Conservation (phyloP, 2,329 filamentous ascomycete genomes). For the Zasmidium cellare region DNA sequence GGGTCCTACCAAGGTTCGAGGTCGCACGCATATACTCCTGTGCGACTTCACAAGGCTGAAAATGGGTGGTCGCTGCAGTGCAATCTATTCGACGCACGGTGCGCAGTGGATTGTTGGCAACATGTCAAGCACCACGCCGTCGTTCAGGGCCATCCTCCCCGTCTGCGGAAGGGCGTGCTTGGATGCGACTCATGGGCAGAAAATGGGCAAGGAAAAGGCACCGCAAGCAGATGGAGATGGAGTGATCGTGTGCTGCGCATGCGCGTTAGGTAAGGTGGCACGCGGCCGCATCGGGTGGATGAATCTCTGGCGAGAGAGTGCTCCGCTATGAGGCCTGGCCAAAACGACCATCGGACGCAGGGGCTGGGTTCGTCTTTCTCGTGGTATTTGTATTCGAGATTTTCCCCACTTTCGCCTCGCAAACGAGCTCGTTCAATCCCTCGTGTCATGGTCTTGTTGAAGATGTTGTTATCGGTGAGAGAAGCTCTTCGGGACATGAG, state of each 20-base stretch:
- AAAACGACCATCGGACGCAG: not conserved
- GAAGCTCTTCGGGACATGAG: not conserved
- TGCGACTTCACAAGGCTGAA: not conserved
- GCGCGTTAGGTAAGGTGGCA: not conserved
- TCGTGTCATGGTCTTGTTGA: not conserved
- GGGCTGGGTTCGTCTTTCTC: not conserved
- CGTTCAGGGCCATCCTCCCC: not conserved
- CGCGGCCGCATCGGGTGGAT: not conserved
- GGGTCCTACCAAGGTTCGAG: not conserved
- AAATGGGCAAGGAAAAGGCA: not conserved
- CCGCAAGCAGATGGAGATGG: too few species aligned
- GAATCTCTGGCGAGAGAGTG: not conserved
- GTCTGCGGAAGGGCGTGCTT: not conserved
- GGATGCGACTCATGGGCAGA: conserved; percentile 1
- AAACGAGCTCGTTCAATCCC: not conserved
- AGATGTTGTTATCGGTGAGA: not conserved
- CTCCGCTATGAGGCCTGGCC: not conserved
- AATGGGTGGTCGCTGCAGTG: not conserved
- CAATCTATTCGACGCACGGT: not conserved
- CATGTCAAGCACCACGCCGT: not conserved
- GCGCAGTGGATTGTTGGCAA: not conserved
- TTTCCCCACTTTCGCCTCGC: not conserved
- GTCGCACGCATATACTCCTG: not conserved
- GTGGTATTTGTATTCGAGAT: not conserved
- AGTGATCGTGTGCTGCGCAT: not conserved